phyloP scores from a whole-genome alignment of 495 filamentous ascomycete genomes.

The Lentithecium fluviatile region DNA sequence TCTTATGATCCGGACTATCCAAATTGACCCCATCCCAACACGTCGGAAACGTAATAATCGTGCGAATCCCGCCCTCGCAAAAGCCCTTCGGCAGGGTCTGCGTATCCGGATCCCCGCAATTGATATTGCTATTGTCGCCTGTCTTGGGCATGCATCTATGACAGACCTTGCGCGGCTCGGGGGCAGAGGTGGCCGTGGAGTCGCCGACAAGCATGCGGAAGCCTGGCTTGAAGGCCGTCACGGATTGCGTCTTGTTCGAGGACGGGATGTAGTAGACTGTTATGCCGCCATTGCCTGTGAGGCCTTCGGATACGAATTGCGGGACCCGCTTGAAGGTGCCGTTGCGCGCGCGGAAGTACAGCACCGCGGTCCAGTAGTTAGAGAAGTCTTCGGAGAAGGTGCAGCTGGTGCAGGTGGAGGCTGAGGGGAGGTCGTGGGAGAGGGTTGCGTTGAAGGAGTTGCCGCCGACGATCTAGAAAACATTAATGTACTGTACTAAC shows the following conservation, averaged over 20 bases:
- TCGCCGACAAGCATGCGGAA: slow-evolving; percentile 32
- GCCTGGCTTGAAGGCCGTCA: slow-evolving; percentile 32
- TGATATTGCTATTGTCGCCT: slow-evolving; percentile 24
- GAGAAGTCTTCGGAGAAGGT: slow-evolving; percentile 30
- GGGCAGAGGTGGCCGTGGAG: not conserved
- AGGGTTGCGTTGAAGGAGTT: slow-evolving; percentile 31
- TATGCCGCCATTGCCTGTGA: slow-evolving; percentile 24
- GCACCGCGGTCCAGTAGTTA: slow-evolving; percentile 34
- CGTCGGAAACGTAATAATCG: slow-evolving; percentile 28
- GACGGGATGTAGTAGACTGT: slow-evolving; percentile 30
- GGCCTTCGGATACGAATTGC: slow-evolving; percentile 10
- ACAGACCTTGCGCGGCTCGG: slow-evolving; percentile 16
- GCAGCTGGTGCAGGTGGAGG: slow-evolving; percentile 32
- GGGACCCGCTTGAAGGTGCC: slow-evolving; percentile 33
- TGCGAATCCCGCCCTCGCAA: slow-evolving; percentile 25
- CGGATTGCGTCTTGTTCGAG: not conserved
- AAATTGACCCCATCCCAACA: slow-evolving; percentile 58
- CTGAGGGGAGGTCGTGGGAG: slow-evolving; percentile 19
- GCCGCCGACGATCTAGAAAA: slow-evolving; percentile 31
- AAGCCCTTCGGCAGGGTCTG: slow-evolving; percentile 13
- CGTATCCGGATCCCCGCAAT: slow-evolving; percentile 23
- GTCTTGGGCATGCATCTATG: slow-evolving; percentile 23
- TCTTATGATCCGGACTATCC: slow-evolving; percentile 54
- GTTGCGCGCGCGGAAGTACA: slow-evolving; percentile 30
- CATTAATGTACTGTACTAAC: too few species aligned